A percentile compares a stretch with the other conserved stretches of the same genome.
phyloP scores from a whole-genome alignment of 2,329 filamentous ascomycete genomes.

The Penicillium sp. region DNA sequence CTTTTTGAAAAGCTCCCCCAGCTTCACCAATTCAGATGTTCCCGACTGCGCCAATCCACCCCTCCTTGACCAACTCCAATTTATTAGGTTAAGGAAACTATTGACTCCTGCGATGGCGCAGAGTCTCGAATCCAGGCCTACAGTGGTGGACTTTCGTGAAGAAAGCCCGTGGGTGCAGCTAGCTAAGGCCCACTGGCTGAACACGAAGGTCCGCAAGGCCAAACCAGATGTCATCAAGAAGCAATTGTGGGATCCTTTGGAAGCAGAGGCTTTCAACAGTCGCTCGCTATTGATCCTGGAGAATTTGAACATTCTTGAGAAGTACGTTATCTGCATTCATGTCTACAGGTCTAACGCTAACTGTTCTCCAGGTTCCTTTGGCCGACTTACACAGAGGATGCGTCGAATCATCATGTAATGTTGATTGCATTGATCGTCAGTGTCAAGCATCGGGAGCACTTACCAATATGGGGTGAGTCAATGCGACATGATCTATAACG shows the following conservation, averaged over 20 bases:
- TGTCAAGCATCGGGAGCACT: conserved; percentile 80
- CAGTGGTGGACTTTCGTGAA: conserved; percentile 45
- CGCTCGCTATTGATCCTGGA: conserved; percentile 80
- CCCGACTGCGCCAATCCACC: conserved; percentile 33
- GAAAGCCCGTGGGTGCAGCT: conserved; percentile 60
- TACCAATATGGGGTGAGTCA: conserved; percentile 80
- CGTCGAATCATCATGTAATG: conserved; percentile 88
- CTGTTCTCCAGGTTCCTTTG: conserved; percentile 72
- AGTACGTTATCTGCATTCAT: conserved; percentile 45
- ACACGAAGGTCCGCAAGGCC: conserved; percentile 70
- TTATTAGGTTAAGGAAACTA: conserved; percentile 32
- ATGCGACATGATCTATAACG: conserved; percentile 4
- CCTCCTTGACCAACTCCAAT: conserved; percentile 18
- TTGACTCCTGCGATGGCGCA: conserved; percentile 60
- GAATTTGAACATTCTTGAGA: conserved; percentile 85
- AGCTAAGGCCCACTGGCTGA: conserved; percentile 83
- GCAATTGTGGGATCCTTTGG: conserved; percentile 84
- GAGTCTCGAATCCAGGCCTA: conserved; percentile 44
- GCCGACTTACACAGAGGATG: conserved; percentile 85
- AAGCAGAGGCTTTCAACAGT: conserved; percentile 75
- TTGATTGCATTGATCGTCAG: conserved; percentile 83
- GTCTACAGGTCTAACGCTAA: conserved; percentile 21
- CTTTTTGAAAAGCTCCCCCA: conserved; percentile 32
- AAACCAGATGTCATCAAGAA: conserved; percentile 79
- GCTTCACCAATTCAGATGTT: conserved; percentile 25